Conservation (phyloP, 176 grass and related monocot species). For the Oryza nivara region DNA sequence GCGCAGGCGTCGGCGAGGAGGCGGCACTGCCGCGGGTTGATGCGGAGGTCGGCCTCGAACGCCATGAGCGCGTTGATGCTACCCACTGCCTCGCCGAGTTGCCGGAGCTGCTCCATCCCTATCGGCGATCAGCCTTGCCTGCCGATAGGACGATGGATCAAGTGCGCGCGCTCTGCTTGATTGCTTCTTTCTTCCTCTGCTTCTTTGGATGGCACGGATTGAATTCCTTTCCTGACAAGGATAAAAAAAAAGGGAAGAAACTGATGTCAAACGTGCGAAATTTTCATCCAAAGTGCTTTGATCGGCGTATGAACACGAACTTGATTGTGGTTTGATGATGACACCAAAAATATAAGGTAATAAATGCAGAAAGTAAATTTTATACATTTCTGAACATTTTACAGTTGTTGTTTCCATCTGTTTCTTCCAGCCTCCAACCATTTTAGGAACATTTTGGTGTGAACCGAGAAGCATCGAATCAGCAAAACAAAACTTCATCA, state of each 20-base stretch:
- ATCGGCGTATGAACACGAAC: neutral
- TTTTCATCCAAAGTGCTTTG: constrained; percentile 8
- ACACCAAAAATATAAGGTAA: neutral
- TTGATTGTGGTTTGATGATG: neutral
- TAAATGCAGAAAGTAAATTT: neutral
- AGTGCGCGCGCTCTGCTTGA: neutral
- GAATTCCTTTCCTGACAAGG: constrained; percentile 27
- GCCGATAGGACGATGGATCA: constrained; percentile 17
- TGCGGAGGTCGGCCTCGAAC: constrained; percentile 69
- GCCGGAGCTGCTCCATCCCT: constrained; percentile 90
- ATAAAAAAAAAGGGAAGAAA: neutral
- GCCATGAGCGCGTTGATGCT: constrained; percentile 70
- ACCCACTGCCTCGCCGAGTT: constrained; percentile 71
- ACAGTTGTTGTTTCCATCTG: neutral
- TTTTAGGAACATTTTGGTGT: neutral
- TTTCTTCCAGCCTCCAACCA: neutral
- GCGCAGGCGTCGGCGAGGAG: constrained; percentile 71
- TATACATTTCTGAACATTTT: neutral
- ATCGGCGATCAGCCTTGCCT: neutral
- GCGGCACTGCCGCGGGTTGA: constrained; percentile 86
- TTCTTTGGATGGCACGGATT: neutral
- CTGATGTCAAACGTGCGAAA: constrained; percentile 6
- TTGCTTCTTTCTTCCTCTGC: neutral
- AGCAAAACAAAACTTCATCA: neutral
- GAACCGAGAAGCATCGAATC: neutral